Evolutionary conservation across 495 filamentous ascomycete species (phyloP).

Genomic region (Collariella sp.): DNA sequence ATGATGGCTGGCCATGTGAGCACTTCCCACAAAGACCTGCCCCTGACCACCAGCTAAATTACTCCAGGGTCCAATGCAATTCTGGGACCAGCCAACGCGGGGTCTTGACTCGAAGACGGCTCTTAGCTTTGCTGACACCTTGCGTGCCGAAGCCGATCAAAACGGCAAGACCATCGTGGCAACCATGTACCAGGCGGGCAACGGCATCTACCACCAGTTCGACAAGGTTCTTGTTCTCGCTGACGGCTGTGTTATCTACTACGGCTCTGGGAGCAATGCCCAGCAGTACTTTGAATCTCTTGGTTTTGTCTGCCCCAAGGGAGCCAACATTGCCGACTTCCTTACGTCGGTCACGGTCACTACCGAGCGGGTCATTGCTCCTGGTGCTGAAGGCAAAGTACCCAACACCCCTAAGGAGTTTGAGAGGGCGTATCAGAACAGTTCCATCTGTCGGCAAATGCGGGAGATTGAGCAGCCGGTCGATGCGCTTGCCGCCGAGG

Average conservation of each 20-base stretch:
- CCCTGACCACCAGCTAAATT: not conserved
- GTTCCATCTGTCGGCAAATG: not conserved
- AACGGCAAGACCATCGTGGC: constrained; percentile 47
- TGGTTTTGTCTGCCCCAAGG: constrained; percentile 53
- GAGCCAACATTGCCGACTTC: constrained; percentile 67
- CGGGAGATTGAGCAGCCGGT: constrained; percentile 34
- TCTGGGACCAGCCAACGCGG: constrained; percentile 46
- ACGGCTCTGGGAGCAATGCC: constrained; percentile 46
- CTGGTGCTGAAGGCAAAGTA: constrained; percentile 51
- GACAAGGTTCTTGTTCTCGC: constrained; percentile 55
- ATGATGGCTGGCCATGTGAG: constrained; percentile 1
- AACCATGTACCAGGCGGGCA: constrained; percentile 65
- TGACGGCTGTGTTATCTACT: constrained; percentile 57
- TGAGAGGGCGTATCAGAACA: not conserved
- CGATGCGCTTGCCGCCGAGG: not conserved
- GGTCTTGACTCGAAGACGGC: constrained; percentile 46
- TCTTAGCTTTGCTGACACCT: constrained; percentile 36
- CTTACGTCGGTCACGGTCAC: constrained; percentile 69
- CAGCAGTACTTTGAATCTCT: constrained; percentile 50
- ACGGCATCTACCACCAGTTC: constrained; percentile 56
- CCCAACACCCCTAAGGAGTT: constrained; percentile 56
- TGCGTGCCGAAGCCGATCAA: constrained; percentile 45
- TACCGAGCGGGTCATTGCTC: constrained; percentile 55
- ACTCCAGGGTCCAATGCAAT: constrained; percentile 25
- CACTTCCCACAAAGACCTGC: not conserved